These are phyloP conservation scores for Acacia acuminata DNA, from an alignment of 306 rosid genomes.

Conservation along the genomic window DNA sequence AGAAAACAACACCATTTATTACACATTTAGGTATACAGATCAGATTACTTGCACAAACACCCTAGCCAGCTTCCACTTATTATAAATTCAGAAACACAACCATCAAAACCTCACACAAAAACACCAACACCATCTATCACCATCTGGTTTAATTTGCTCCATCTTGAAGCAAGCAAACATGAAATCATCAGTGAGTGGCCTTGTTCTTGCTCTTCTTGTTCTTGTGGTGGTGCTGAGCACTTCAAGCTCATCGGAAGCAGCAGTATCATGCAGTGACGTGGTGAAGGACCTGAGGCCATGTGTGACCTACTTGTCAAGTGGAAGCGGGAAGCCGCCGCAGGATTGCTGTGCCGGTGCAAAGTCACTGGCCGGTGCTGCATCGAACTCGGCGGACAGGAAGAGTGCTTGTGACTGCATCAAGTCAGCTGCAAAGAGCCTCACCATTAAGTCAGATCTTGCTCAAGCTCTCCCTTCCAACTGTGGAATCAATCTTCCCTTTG, in stretches of 20 bases:
- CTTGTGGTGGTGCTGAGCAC: background rate
- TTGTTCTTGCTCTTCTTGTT: background rate
- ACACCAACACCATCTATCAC: background rate
- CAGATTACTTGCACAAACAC: slow-evolving; percentile 20
- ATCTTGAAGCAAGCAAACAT: slow-evolving; percentile 21
- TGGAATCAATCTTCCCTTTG: slow-evolving; percentile 47
- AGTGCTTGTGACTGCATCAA: slow-evolving; percentile 71
- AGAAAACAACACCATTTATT: background rate
- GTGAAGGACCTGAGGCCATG: slow-evolving; percentile 60
- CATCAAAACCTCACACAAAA: background rate
- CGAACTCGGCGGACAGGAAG: slow-evolving; percentile 54
- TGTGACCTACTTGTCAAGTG: slow-evolving; percentile 63
- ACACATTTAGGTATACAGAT: background rate
- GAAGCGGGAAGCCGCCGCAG: slow-evolving; percentile 69
- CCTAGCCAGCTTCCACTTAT: background rate
- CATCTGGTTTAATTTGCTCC: background rate
- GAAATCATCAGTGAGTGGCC: slow-evolving; percentile 28
- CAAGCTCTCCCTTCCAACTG: slow-evolving; percentile 70
- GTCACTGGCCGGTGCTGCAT: slow-evolving; percentile 58
- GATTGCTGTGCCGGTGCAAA: slow-evolving; percentile 68
- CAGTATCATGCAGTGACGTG: slow-evolving; percentile 62
- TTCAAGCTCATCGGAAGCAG: slow-evolving; percentile 52
- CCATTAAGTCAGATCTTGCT: slow-evolving; percentile 50
- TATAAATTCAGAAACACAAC: slow-evolving; percentile 34
- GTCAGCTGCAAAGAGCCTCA: slow-evolving; percentile 52